Base-by-base conservation (phyloP, 1,284 basidiomycete species). In the Boletellus deceptivus region DNA sequence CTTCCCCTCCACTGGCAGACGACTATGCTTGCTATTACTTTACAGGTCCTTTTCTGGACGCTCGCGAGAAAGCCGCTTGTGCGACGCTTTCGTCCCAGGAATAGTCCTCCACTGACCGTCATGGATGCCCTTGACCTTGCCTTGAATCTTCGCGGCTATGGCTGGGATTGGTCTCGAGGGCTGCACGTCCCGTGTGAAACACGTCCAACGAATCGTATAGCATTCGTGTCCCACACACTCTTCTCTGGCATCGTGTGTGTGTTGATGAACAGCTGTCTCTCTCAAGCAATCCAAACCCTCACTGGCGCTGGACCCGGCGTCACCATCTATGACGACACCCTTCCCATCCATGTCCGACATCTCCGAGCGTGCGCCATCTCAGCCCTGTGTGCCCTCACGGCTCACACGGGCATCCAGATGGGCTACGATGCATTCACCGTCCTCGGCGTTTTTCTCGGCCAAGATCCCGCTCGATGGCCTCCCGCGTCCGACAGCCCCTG, bases 121-220 rank as follows among this genome's bases (percentile, higher is more conserved):
- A 53, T 69, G 36, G 76, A 84, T 53, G 74, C 77, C 1, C 59
- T 75, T 18, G 78, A 84, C 50, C 70, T 85, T 18, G 57, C 57
- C 7, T 65, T 65, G 49, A 78, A 74, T 53, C 57, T 77, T 9
- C 78, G 82, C 6, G 82, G 82, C 5, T 57, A 71, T 29, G 80
- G 77, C 14, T 84, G 83, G 82, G 40, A 58, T 33, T 63, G 61
- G 61, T 50, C 57, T 11, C 55, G 64, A 17, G 67, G 72, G 37
- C 59, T 77, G 6, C 62, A 73, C 48, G 38, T 79, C 27, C 74
- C 79, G 1, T 59, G 55, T 11, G 74, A 78, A 55, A 73, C 68
- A 1, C 74, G 76, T 4, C 53, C 58, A 59, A 64, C 68, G 13
- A 53, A 74, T 31, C 67, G 60, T 13, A 25, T 56, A 3, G 56